phyloP scores from a whole-genome alignment of 2,329 filamentous ascomycete species.

The Colletotrichum liaoningense region DNA sequence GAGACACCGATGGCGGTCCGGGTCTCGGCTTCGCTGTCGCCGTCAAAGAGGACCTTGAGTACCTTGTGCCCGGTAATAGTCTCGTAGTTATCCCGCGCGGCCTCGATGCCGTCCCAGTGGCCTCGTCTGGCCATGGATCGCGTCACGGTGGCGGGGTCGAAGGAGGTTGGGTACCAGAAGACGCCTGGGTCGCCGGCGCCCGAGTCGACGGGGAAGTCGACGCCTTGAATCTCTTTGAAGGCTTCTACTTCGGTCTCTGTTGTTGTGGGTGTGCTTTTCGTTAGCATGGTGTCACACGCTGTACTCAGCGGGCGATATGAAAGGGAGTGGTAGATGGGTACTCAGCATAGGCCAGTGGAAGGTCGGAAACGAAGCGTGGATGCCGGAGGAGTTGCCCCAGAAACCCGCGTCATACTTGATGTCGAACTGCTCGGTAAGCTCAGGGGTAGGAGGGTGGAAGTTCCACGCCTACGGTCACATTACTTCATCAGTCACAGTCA shows the following conservation, averaged over 20 bases:
- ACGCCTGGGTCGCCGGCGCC: slow-evolving; percentile 42
- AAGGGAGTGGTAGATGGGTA: background rate
- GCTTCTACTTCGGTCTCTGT: slow-evolving; percentile 39
- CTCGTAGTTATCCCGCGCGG: slow-evolving; percentile 34
- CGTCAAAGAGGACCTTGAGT: slow-evolving; percentile 50
- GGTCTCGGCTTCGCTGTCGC: slow-evolving; percentile 35
- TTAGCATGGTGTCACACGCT: background rate
- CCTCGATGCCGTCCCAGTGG: slow-evolving; percentile 42
- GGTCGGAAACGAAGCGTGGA: slow-evolving; percentile 41
- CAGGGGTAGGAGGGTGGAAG: slow-evolving; percentile 38
- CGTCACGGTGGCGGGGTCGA: slow-evolving; percentile 41
- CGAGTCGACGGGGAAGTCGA: slow-evolving; percentile 40
- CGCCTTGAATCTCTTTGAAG: slow-evolving; percentile 39
- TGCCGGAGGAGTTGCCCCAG: slow-evolving; percentile 39
- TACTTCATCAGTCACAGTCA: background rate
- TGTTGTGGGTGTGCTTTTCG: background rate
- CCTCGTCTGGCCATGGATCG: slow-evolving; percentile 44
- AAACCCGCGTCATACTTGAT: slow-evolving; percentile 42
- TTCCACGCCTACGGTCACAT: slow-evolving; percentile 34
- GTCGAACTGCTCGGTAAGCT: slow-evolving; percentile 37
- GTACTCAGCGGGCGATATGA: background rate
- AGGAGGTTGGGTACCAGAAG: slow-evolving; percentile 47
- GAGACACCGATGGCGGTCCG: slow-evolving; percentile 39
- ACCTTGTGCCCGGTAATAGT: slow-evolving; percentile 45
- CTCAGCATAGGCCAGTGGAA: slow-evolving; percentile 39